A percentile compares a stretch with the other conserved stretches of the same genome.
These are phyloP conservation scores for Ogataea ramenticola DNA, from an alignment of 805 yeast genomes.

Conservation along the genomic window DNA sequence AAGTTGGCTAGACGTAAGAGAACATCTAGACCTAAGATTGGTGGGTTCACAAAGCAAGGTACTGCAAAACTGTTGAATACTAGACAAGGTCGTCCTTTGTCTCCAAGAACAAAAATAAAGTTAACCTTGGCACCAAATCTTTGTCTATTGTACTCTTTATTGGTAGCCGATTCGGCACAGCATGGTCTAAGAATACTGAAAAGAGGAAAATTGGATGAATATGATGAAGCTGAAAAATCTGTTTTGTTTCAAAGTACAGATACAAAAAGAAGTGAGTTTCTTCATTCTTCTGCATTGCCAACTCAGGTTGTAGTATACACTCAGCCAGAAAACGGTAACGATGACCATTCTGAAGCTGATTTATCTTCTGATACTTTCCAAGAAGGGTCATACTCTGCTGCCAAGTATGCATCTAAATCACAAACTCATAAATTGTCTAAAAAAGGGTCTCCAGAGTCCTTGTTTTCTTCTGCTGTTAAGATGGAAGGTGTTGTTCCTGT, in stretches of 20 bases:
- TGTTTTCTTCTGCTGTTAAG: conserved; percentile 6
- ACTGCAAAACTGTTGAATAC: neutral
- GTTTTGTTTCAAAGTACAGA: neutral
- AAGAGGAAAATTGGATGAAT: neutral
- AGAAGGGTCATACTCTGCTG: neutral
- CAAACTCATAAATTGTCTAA: neutral
- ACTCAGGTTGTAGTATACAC: conserved; percentile 12
- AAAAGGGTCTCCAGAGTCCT: too few relatives aligned
- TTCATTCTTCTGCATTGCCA: conserved; percentile 5
- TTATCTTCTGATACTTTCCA: neutral
- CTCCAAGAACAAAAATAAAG: conserved; percentile 44
- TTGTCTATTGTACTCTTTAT: conserved; percentile 34
- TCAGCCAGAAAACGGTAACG: neutral
- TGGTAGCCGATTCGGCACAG: conserved; percentile 26
- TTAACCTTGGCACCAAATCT: conserved; percentile 40
- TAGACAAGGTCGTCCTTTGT: conserved; percentile 34
- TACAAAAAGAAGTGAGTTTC: neutral
- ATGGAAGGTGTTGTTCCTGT: conserved; percentile 13
- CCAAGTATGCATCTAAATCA: neutral
- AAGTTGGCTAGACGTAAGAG: conserved; percentile 1
- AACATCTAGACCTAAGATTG: neutral
- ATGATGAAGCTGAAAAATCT: neutral
- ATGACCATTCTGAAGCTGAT: conserved; percentile 1
- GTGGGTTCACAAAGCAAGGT: neutral
- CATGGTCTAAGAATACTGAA: conserved; percentile 2